These are phyloP conservation scores for Magnaporthiopsis rhizophila DNA, from an alignment of 2,329 filamentous ascomycete genomes.

Conservation along the genomic window DNA sequence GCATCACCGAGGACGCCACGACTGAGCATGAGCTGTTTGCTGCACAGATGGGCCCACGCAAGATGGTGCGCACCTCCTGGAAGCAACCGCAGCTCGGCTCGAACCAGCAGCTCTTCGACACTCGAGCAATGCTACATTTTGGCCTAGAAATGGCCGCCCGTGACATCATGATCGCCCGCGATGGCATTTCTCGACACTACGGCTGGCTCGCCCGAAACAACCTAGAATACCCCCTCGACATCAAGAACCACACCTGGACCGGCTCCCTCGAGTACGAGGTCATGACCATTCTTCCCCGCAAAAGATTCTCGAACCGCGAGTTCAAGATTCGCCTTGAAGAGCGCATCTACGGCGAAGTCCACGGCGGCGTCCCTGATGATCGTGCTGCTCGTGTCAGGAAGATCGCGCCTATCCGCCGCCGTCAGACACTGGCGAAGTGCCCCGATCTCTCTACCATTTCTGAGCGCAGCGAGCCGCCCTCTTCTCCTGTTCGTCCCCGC, in stretches of 20 bases:
- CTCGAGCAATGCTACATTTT: neutral
- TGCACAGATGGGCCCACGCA: slow-evolving; percentile 1
- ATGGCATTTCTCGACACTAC: neutral
- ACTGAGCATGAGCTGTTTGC: slow-evolving; percentile 1
- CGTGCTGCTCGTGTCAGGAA: neutral
- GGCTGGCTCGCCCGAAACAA: neutral
- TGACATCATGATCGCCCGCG: neutral
- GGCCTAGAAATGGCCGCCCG: neutral
- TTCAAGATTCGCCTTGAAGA: slow-evolving; percentile 4
- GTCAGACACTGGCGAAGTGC: neutral
- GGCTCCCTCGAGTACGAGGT: neutral
- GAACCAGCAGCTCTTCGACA: neutral
- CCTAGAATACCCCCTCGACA: neutral
- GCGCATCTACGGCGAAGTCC: neutral
- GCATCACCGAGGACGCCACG: neutral
- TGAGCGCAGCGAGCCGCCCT: slow-evolving; percentile 4
- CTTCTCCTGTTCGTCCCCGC: slow-evolving; percentile 12
- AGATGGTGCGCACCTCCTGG: neutral
- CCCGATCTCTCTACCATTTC: slow-evolving; percentile 1
- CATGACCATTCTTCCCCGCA: slow-evolving; percentile 5
- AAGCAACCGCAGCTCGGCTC: neutral
- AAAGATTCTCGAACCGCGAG: neutral
- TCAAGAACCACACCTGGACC: slow-evolving; percentile 5
- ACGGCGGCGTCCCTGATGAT: neutral
- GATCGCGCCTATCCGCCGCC: neutral